phyloP scores from a whole-genome alignment of 306 rosid genomes.

The Vicia faba region DNA sequence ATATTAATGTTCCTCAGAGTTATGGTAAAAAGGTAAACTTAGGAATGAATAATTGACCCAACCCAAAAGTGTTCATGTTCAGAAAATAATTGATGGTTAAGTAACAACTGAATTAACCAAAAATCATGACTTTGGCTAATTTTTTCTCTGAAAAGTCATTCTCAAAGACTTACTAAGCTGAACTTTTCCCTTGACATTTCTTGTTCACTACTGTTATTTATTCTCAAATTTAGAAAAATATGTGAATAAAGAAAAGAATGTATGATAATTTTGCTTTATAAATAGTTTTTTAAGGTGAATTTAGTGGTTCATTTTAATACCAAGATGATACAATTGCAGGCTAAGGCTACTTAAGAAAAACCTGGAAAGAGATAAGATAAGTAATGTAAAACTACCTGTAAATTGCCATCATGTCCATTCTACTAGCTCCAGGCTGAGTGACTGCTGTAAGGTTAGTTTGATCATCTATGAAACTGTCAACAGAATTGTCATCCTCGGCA shows the following conservation, averaged over 20 bases:
- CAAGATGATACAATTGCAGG: constrained; percentile 2
- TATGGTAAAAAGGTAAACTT: not conserved
- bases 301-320: constrained; percentile 22
- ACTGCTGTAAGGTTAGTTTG: constrained; percentile 56
- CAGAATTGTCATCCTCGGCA: constrained; percentile 58
- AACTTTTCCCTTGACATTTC: constrained; percentile 9
- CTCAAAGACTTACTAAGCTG: not conserved
- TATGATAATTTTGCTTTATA: not conserved
- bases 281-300: not conserved
- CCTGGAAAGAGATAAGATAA: constrained; percentile 12
- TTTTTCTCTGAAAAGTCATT: constrained; percentile 1
- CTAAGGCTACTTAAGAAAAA: not conserved
- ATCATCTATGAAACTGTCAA: constrained; percentile 94
- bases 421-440: constrained; percentile 62
- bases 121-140: constrained; percentile 8
- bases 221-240: constrained; percentile 22
- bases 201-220: constrained; percentile 14
- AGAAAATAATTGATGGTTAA: not conserved
- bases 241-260: constrained; percentile 13
- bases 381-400: constrained; percentile 62
- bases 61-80: constrained; percentile 1
- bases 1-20: not conserved
- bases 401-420: constrained; percentile 84
- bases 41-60: not conserved
- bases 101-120: constrained; percentile 14